Evolutionary conservation across 148 eudicot species (phyloP).

Genomic region (Rhododendron molle): DNA sequence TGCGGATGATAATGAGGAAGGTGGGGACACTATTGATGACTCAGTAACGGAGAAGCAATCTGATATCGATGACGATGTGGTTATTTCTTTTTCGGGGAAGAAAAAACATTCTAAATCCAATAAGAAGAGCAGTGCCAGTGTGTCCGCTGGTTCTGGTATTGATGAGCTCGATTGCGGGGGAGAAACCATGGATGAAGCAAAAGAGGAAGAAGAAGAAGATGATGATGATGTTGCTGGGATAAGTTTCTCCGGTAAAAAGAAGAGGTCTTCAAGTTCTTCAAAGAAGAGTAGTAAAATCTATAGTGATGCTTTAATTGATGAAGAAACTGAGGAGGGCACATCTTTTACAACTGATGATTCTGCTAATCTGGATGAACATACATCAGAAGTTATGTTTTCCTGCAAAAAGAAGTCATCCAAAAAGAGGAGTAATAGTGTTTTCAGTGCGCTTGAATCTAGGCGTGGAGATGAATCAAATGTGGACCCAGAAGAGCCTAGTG

Average conservation of each 20-base stretch:
- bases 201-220: slow-evolving; percentile 17
- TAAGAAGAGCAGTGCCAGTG: slow-evolving; percentile 28
- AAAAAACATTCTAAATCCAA: slow-evolving; percentile 52
- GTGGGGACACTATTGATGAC: slow-evolving; percentile 20
- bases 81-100: slow-evolving; percentile 53
- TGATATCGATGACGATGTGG: slow-evolving; percentile 45
- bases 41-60: slow-evolving; percentile 23
- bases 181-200: slow-evolving; percentile 20
- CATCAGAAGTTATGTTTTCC: slow-evolving; percentile 35
- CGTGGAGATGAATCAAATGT: slow-evolving; percentile 19
- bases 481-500: slow-evolving; percentile 14
- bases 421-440: slow-evolving; percentile 47
- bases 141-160: slow-evolving; percentile 20
- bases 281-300: slow-evolving; percentile 44
- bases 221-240: slow-evolving; percentile 31
- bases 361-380: slow-evolving; percentile 34
- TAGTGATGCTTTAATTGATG: slow-evolving; percentile 47
- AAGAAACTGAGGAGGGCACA: slow-evolving; percentile 46
- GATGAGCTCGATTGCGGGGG: slow-evolving; percentile 33
- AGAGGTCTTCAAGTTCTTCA: slow-evolving; percentile 58
- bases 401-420: slow-evolving; percentile 94
- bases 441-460: slow-evolving; percentile 29
- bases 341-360: slow-evolving; percentile 30
- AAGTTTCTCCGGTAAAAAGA: slow-evolving; percentile 59
- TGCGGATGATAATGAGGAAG: slow-evolving; percentile 41